A percentile compares a stretch with the other conserved stretches of the same genome.
Conservation (phyloP, 805 yeast species). For the Soucietia sequanensis region DNA sequence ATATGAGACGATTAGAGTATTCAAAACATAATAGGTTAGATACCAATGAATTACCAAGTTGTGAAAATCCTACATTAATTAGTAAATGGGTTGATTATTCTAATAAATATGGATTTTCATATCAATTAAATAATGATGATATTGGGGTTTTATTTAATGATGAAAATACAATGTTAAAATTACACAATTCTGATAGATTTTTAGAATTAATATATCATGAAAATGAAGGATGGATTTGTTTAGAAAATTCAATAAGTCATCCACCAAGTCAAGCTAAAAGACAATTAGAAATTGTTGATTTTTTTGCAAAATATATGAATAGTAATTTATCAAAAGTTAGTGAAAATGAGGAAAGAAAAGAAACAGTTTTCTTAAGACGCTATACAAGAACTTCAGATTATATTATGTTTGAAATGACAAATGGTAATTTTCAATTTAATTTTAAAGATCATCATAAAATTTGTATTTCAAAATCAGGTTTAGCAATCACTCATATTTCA, state of each 20-base stretch:
- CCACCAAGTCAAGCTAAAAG: slow-evolving; percentile 54
- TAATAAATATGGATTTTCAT: slow-evolving; percentile 92
- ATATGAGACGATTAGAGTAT: slow-evolving; percentile 43
- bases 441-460: slow-evolving; percentile 93
- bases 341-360: slow-evolving; percentile 59
- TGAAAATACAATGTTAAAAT: slow-evolving; percentile 75
- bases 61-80: slow-evolving; percentile 65
- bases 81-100: slow-evolving; percentile 99
- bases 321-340: slow-evolving; percentile 82
- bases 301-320: slow-evolving; percentile 89
- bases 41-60: slow-evolving; percentile 37
- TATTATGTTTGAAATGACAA: slow-evolving; percentile 90
- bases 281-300: slow-evolving; percentile 82
- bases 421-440: slow-evolving; percentile 91
- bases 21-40: slow-evolving; percentile 32
- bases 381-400: slow-evolving; percentile 76
- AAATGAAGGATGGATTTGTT: slow-evolving; percentile 46
- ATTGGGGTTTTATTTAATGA: slow-evolving; percentile 90
- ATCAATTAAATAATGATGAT: slow-evolving; percentile 84
- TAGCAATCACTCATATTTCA: slow-evolving; percentile 75
- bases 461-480: slow-evolving; percentile 74
- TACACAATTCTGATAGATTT: slow-evolving; percentile 60
- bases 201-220: slow-evolving; percentile 55
- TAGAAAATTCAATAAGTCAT: slow-evolving; percentile 40
- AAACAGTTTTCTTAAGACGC: slow-evolving; percentile 75